Percentiles rank a stretch among this genome's conserved stretches.
Conservation (phyloP, 306 rosid species). For the Vicia villosa region DNA sequence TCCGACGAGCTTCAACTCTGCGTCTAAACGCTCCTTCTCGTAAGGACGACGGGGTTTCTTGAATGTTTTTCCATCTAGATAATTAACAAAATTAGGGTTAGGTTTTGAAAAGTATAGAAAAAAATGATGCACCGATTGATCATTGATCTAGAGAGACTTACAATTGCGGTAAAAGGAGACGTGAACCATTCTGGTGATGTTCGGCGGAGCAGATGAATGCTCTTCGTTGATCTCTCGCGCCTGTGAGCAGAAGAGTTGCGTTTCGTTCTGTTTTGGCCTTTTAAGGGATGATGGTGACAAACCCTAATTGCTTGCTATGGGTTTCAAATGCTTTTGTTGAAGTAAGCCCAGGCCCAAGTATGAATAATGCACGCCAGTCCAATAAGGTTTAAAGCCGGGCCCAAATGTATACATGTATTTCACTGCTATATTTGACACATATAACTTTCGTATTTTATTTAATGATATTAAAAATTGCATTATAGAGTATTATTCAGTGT, state of each 20-base stretch:
- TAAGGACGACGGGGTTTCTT: conserved; percentile 75
- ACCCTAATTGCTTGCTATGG: not conserved
- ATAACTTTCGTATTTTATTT: no score
- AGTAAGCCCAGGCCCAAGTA: not conserved
- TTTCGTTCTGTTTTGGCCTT: not conserved
- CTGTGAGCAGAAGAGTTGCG: not conserved
- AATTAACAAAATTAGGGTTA: no score
- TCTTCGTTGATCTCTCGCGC: not conserved
- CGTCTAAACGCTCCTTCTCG: conserved; percentile 69
- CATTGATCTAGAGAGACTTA: no score
- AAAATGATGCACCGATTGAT: no score
- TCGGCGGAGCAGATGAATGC: not conserved
- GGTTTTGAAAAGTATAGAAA: not conserved
- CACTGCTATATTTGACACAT: no score
- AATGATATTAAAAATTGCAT: no score
- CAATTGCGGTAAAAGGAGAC: not conserved
- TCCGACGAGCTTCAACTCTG: conserved; percentile 59
- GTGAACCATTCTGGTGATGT: not conserved
- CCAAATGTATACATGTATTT: no score
- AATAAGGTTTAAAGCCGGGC: no score
- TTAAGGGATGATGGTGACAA: not conserved
- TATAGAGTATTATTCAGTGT: no score
- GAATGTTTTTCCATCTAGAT: conserved; percentile 53
- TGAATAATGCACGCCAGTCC: no score
- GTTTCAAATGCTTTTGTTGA: not conserved